These are phyloP conservation scores for Metarhizium anisopliae DNA, from an alignment of 2,329 filamentous ascomycete species.

Conservation along the genomic window DNA sequence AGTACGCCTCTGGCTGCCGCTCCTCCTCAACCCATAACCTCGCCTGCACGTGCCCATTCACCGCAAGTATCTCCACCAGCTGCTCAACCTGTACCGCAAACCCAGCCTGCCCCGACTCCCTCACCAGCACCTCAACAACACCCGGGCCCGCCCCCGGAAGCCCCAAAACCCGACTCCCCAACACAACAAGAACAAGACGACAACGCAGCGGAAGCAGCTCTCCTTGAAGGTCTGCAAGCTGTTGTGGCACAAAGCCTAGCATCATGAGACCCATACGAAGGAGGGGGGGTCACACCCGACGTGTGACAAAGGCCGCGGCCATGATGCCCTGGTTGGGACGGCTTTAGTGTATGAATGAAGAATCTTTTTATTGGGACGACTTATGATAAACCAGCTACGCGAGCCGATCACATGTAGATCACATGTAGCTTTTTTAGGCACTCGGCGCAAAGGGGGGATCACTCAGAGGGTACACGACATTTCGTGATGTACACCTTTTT, in stretches of 20 bases:
- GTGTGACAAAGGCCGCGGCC: background rate
- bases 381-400: background rate
- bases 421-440: background rate
- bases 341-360: background rate
- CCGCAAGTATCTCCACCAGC: background rate
- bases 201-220: constrained; percentile 24
- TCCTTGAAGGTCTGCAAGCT: constrained; percentile 26
- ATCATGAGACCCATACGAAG: constrained; percentile 4
- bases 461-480: background rate
- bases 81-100: background rate
- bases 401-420: background rate
- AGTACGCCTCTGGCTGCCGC: background rate
- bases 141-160: constrained; percentile 11
- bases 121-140: constrained; percentile 1
- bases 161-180: constrained; percentile 14
- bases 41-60: background rate
- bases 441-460: background rate
- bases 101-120: background rate
- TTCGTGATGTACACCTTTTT: too few relatives aligned
- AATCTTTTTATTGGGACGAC: background rate
- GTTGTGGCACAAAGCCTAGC: constrained; percentile 20
- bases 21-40: background rate
- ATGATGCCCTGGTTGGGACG: background rate
- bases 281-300: background rate
- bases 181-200: constrained; percentile 17